Base-by-base conservation (phyloP, 2,329 filamentous ascomycete genomes). In the Arachnopeziza araneosa region DNA sequence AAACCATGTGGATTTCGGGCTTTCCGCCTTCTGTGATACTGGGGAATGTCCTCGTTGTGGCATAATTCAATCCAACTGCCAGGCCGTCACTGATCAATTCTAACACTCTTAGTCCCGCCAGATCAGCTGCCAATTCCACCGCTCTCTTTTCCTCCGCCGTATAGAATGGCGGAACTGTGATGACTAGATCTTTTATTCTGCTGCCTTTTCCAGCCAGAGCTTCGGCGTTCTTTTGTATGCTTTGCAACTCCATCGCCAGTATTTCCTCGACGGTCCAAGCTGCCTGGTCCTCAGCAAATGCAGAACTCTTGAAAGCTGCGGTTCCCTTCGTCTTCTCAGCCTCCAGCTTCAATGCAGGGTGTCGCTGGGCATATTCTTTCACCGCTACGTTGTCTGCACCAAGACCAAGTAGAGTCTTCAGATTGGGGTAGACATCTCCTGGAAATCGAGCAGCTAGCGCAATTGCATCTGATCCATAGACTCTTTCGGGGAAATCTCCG, bases 1-100 rank as follows among this genome's bases (percentile, higher is more conserved):
- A 99, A 30, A 99, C 85, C 73, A 99, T 78, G 76, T 99, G 91
- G 69, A 93, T 85, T 75, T 99, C 95, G 0, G 95, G 88, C 78
- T 92, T 92, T 65, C 84, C 88, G 58, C 91, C 91, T 57, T 95
- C 87, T 58, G 85, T 89, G 62, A 95, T 80, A 68, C 85, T 91
- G 48, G 93, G 91, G 75, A 98, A 99, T 19, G 89, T 91, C 69
- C 95, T 86, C 70, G 85, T 89, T 26, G 92, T 97, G 51, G 95
- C 95, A 75, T 98, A 99, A 77, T 99, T 96, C 67, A 99, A 77
- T 24, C 92, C 95, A 60, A 99, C 93, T 32, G 95, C 92, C 63
- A 97, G 77, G 19, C 93, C 93, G 72, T 99, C 95, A 66, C 88
- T 95, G 65, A 99, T 83, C 61, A 98, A 79, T 57, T 87, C 87